Base-by-base conservation (phyloP, 2,329 filamentous ascomycete species). In the Cordyceps farinosa region DNA sequence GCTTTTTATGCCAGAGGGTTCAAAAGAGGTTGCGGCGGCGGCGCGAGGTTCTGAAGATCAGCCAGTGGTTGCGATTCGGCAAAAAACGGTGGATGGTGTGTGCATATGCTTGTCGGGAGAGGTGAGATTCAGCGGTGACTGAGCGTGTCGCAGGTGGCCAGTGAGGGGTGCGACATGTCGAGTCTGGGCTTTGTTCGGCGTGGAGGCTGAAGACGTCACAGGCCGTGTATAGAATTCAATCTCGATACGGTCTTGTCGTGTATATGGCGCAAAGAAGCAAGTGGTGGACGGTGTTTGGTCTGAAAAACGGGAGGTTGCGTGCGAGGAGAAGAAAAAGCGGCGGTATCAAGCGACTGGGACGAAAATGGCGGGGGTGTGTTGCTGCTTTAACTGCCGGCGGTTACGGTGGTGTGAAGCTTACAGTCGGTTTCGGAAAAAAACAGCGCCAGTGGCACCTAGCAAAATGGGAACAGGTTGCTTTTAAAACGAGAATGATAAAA, bases 101-200 rank as follows among this genome's bases (percentile, higher is more conserved):
- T 8, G 30, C n/a, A 53, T 45, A 4, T 34, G 42, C 32, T 6
- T 3, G 40, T n/a, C 15, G n/a, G 42, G 29, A 5, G 8, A 34
- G 60, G 42, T 42, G 51, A 7, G 8, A 47, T 53, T n/a, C 22
- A 30, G 47, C n/a, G 9, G 40, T 9, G 38, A n/a, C 36, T 15
- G 38, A 53, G 40, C 36, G 29, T 29, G 48, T 61, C 29, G 36
- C 48, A 45, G 30, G 17, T 53, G 48, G 38, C 57, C 29, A 15
- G 40, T 61, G 58, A 61, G 58, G 58, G 57, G 29, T 44, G 57
- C 57, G 38, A 52, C 57, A 60, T 44, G 48, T 45, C 47, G 38
- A 36, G n/a, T 44, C 36, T 44, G 38, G 48, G 10, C 48, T 27
- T 51, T 51, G 56, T 34, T 32, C 36, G 29, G 5, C 22, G 17